Base-by-base conservation (phyloP, 805 yeast species). In the Lachancea cidri region DNA sequence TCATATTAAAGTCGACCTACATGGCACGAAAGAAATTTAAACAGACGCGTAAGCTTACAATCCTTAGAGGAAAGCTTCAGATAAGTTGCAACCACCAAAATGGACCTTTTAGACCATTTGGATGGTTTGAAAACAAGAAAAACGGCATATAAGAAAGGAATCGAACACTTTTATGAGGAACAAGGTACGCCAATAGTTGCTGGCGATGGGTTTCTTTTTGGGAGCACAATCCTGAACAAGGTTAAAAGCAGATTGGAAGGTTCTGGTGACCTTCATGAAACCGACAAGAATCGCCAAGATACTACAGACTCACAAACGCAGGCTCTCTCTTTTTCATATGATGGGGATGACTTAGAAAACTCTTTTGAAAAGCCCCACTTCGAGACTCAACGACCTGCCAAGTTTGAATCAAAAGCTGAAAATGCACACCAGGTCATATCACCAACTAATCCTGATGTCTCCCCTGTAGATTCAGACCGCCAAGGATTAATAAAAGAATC, bases 61-160 rank as follows among this genome's bases (percentile, higher is more conserved):
- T 22, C 11, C 27, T 7, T 22, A 7, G 27, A 22, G 7, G 9
- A 7, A 7, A 22, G 11, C 27, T 22, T 11, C 11, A 7, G 27
- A 7, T 5, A n/a, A 24, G 4, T 24, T 16, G 11, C 24, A 5
- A 14, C 35, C 7, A n/a, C 27, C n/a, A 35, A n/a, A 15, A 60
- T 61, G 66, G 62, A 61, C 22, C 33, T 57, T 11, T 42, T 61
- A 13, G 53, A 48, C 14, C 45, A 40, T 8, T 31, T 60, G 5
- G 33, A 33, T 7, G 24, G 35, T 14, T n/a, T 44, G 15, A 52
- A 55, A 44, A 39, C 32, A 17, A 34, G 17, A 16, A 17, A 36
- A 36, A 56, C 56, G 2, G 54, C 62, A 4, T 53, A 53, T 30
- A 48, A 53, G 39, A 54, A 54, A 43, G 37, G 42, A 4, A 7